These are phyloP conservation scores for Mesotaenium endlicherianum DNA, from an alignment of 139 green algal genomes.

Conservation along the genomic window DNA sequence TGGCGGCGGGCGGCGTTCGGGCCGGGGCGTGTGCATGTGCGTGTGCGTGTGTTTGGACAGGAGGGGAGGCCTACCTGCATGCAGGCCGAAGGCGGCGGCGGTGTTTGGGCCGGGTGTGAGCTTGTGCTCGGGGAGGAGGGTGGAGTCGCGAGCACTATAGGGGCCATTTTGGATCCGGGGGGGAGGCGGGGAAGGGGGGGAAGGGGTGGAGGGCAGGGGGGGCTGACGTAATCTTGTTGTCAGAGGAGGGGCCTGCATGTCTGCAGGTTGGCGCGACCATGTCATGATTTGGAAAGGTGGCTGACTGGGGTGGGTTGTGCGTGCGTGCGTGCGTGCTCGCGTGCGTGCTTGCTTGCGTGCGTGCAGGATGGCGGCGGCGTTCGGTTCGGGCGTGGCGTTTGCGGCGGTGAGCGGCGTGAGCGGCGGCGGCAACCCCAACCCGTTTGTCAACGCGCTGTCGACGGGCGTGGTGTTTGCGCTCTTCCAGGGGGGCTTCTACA, in stretches of 20 bases:
- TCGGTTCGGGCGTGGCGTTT: conserved; percentile 46
- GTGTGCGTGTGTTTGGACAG: background rate
- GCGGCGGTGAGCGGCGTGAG: conserved; percentile 51
- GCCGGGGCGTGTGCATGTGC: background rate
- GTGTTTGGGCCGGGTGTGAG: too few species aligned
- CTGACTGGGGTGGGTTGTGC: background rate
- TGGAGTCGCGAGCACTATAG: background rate
- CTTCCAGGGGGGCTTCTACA: conserved; percentile 50
- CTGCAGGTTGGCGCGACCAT: too few species aligned
- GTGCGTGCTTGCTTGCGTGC: too few species aligned
- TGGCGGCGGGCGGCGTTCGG: too few species aligned
- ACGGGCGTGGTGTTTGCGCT: conserved; percentile 49
- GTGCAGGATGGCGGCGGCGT: conserved; percentile 48
- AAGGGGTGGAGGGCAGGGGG: background rate
- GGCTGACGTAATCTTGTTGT: too few species aligned
- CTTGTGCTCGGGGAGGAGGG: too few species aligned
- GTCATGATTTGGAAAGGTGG: background rate
- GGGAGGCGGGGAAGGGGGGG: background rate
- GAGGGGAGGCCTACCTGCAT: background rate
- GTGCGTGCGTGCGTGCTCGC: background rate
- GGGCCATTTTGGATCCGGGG: background rate
- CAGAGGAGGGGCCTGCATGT: too few species aligned
- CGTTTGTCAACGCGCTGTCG: conserved; percentile 36
- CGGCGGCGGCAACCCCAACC: conserved; percentile 26
- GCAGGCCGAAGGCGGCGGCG: too few species aligned